Base-by-base conservation (phyloP, 2,329 filamentous ascomycete species). In the Colletotrichum agaves region DNA sequence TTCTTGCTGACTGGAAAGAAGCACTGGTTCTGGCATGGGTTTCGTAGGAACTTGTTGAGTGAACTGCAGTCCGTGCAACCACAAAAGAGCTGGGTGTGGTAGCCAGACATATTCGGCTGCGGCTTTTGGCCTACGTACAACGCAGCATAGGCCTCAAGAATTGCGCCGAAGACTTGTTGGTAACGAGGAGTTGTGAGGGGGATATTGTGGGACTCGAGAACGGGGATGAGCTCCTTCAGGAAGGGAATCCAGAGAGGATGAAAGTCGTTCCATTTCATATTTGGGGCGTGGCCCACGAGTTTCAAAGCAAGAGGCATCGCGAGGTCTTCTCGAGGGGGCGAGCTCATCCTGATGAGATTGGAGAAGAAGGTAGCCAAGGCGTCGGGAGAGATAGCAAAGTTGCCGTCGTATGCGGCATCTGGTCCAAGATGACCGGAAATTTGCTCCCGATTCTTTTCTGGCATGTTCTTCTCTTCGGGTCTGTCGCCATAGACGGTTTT, bases 211-310 rank as follows among this genome's bases (percentile, higher is more conserved):
- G 58, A 47, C 6, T 63, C 55, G 27, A 76, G 63, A 4, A 66
- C 5, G 6, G 19, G 4, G 0, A 74, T 21, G 4, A 78, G 63
- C 4, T 55, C 49, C 15, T 53, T 71, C 2, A 79, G 63, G 10
- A 78, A 72, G 1, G 75, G 76, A 2, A 79, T 47, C 78, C 78
- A 80, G 1, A 78, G 41, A 2, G 3, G 11, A 2, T 69, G 41
- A 13, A 77, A 73, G 11, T 73, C 73, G 3, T 33, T 2, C 2
- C 46, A 35, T 8, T 52, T 44, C 27, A 79, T 27, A 5, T 15
- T 44, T 3, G 27, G 27, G 15, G 69, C 72, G n/a, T 73, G 63
- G 1, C 13, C 17, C 1, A n/a, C 19, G 8, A 76, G 33, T 17
- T 71, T 74, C 4, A 69, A 35, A 6, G 71, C 35, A 5, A 79